Conservation (phyloP, 2,329 filamentous ascomycete species). For the Beauveria sp. region DNA sequence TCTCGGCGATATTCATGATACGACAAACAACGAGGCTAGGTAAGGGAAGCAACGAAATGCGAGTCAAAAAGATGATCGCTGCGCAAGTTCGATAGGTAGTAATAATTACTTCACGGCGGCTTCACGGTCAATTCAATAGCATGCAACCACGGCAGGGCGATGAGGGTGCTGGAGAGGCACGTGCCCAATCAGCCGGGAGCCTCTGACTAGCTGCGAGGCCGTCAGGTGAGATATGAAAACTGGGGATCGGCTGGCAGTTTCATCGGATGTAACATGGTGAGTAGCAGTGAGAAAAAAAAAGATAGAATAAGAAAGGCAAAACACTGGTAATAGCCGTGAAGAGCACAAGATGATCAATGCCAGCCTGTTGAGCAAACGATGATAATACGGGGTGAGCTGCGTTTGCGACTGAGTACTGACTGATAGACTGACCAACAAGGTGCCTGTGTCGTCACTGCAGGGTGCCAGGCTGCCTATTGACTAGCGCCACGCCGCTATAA, state of each 20-base stretch:
- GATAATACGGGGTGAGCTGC: not conserved
- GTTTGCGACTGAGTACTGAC: not conserved
- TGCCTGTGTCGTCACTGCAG: not conserved
- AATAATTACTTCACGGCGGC: too few relatives aligned
- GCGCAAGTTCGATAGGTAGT: not conserved
- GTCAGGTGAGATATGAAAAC: not conserved
- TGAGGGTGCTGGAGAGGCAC: not conserved
- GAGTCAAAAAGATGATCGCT: not conserved
- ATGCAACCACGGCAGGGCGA: not conserved
- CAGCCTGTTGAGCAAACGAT: too few relatives aligned
- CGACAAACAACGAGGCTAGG: not conserved
- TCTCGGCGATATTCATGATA: not conserved
- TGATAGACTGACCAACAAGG: not conserved
- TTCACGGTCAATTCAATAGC: not conserved
- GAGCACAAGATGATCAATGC: too few relatives aligned
- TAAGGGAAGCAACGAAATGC: not conserved
- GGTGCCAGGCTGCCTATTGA: not conserved
- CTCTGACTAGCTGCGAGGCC: not conserved
- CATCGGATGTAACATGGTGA: not conserved
- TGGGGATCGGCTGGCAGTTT: not conserved
- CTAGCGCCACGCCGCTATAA: conserved; percentile 3
- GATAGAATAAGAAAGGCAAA: not conserved
- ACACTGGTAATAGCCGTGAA: too few relatives aligned
- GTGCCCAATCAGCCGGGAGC: not conserved
- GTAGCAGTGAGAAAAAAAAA: not conserved